Conservation (phyloP, 2,329 filamentous ascomycete species). For the Beauveria asiatica region DNA sequence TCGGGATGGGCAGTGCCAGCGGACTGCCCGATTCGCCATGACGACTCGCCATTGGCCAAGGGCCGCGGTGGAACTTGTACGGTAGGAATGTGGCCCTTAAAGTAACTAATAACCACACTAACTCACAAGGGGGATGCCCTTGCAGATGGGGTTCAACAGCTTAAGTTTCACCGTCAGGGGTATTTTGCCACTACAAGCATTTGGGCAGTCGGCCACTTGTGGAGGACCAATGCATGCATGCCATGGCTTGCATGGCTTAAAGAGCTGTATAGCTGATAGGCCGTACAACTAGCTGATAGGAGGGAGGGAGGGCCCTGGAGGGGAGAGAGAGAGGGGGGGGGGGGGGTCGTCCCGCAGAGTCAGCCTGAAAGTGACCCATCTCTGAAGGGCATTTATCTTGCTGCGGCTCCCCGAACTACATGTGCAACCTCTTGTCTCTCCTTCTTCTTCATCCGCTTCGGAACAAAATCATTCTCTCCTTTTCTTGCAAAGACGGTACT, state of each 20-base stretch:
- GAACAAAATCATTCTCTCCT: constrained; percentile 1
- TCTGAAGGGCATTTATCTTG: background rate
- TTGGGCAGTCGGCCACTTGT: too few species aligned
- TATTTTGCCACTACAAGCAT: background rate
- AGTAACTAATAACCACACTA: background rate
- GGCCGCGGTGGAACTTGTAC: background rate
- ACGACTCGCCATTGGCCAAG: background rate
- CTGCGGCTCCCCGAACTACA: background rate
- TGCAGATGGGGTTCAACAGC: constrained; percentile 8
- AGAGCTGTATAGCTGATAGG: too few species aligned
- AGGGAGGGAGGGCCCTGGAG: background rate
- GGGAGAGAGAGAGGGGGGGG: background rate
- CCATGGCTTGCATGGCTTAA: too few species aligned
- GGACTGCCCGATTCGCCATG: background rate
- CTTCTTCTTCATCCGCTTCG: constrained; percentile 1
- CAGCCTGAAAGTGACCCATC: background rate
- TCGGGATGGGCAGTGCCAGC: background rate
- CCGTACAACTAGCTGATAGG: too few species aligned
- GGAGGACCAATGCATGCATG: too few species aligned
- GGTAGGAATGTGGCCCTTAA: constrained; percentile 1
- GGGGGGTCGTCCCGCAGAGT: background rate
- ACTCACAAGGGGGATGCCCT: background rate
- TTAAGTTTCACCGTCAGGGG: constrained; percentile 7
- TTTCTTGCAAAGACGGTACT: constrained; percentile 7
- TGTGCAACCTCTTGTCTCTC: background rate